Percentiles rank a stretch among this genome's conserved stretches.
Evolutionary conservation across 805 yeast genomes (phyloP).

Genomic region (Sugiyamaella valdiviana): DNA sequence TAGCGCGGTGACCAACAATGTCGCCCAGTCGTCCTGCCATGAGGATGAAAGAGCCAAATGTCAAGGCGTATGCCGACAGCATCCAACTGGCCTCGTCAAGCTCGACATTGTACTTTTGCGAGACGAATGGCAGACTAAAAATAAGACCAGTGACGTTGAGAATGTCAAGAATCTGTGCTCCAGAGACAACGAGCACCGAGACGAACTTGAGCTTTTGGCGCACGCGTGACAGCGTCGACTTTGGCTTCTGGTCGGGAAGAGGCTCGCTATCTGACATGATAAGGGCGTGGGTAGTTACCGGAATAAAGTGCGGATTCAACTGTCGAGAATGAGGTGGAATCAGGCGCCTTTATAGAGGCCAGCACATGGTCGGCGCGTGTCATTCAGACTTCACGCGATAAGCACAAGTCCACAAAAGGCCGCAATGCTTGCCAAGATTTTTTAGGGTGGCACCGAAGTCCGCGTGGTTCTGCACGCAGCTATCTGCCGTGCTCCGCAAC

Average conservation of each 20-base stretch:
- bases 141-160: constrained; percentile 25
- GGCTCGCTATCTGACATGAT: too few species aligned
- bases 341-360: too few species aligned
- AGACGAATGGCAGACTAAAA: constrained; percentile 18
- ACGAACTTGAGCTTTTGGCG: constrained; percentile 6
- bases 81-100: constrained; percentile 33
- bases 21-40: constrained; percentile 40
- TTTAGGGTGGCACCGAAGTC: too few species aligned
- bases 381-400: too few species aligned
- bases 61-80: constrained; percentile 39
- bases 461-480: too few species aligned
- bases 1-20: constrained; percentile 35
- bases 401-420: too few species aligned
- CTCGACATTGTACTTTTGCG: constrained; percentile 17
- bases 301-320: too few species aligned
- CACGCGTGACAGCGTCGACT: constrained; percentile 6
- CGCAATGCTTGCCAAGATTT: too few species aligned
- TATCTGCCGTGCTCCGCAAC: too few species aligned
- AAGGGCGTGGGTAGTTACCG: too few species aligned
- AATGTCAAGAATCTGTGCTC: constrained; percentile 23
- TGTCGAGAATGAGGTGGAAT: too few species aligned
- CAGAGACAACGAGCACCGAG: constrained; percentile 14
- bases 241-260: background rate
- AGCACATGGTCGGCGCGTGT: too few species aligned
- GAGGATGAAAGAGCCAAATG: constrained; percentile 41